Conservation (phyloP, 2,329 filamentous ascomycete species). For the Apiospora rasikravindrae region DNA sequence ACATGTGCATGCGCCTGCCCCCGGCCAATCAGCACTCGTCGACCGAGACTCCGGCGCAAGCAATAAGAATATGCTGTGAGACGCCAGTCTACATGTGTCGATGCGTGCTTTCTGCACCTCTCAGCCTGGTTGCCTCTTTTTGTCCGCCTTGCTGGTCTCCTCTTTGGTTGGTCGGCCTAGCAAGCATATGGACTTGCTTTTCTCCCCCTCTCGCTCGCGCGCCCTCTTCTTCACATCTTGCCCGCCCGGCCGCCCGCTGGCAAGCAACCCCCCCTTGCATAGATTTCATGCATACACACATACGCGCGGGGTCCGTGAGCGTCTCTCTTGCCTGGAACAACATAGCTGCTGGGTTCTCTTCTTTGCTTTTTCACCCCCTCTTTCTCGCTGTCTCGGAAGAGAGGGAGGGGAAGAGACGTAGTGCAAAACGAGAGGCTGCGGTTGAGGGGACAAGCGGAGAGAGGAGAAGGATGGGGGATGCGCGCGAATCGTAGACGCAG, state of each 20-base stretch:
- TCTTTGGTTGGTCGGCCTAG: background rate
- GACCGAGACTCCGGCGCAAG: slow-evolving; percentile 11
- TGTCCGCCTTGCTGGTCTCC: slow-evolving; percentile 11
- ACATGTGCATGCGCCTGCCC: background rate
- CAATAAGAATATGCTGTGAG: background rate
- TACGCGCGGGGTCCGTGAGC: background rate
- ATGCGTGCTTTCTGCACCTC: slow-evolving; percentile 6
- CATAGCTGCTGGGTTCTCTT: background rate
- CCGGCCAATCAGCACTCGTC: background rate
- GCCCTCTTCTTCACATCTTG: background rate
- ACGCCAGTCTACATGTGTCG: background rate
- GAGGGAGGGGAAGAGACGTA: background rate
- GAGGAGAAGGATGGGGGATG: background rate
- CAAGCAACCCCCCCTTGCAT: background rate
- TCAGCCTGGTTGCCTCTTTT: slow-evolving; percentile 18
- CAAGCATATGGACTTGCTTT: background rate
- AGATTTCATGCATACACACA: background rate
- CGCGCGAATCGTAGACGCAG: background rate
- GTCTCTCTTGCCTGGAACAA: background rate
- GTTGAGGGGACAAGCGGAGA: background rate
- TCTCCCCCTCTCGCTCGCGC: background rate
- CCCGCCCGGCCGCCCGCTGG: no score
- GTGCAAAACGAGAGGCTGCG: background rate
- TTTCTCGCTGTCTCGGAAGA: background rate
- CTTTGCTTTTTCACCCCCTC: background rate